These are phyloP conservation scores for Rhizophagus sp. DNA, from an alignment of 192 early-diverging fungal species.

Conservation along the genomic window DNA sequence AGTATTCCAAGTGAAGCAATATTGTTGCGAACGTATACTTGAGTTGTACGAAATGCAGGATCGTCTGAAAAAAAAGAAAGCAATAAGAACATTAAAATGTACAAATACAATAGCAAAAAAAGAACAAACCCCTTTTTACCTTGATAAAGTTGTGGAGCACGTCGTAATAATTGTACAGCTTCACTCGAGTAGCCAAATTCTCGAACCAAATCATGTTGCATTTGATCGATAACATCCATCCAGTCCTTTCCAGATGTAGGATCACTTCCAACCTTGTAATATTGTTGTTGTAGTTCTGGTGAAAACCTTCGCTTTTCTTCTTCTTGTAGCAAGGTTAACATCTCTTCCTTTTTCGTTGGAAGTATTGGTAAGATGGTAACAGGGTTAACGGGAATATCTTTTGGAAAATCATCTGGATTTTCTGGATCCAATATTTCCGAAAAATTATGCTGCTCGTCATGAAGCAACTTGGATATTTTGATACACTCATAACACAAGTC, in stretches of 20 bases:
- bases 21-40: constrained; percentile 26
- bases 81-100: not conserved
- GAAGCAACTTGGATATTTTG: constrained; percentile 9
- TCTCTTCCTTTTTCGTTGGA: constrained; percentile 22
- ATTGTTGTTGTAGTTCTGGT: constrained; percentile 23
- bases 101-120: not conserved
- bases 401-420: not conserved
- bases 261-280: constrained; percentile 20
- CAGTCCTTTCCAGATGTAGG: constrained; percentile 17
- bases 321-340: constrained; percentile 2
- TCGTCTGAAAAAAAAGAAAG: not conserved
- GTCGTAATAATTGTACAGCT: constrained; percentile 23
- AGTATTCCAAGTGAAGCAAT: constrained; percentile 11
- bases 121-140: not conserved
- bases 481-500: constrained; percentile 22
- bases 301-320: constrained; percentile 20
- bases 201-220: constrained; percentile 21
- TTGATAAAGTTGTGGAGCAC: constrained; percentile 22
- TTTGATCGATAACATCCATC: constrained; percentile 24
- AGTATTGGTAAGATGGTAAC: constrained; percentile 15
- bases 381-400: not conserved
- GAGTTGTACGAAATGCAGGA: constrained; percentile 12
- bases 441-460: constrained; percentile 20
- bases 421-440: not conserved
- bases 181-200: constrained; percentile 22